Evolutionary conservation across 2,329 filamentous ascomycete species (phyloP), one percentile per base, ranked within the genome.

Genomic region (Sporothrix euskadiensis): DNA sequence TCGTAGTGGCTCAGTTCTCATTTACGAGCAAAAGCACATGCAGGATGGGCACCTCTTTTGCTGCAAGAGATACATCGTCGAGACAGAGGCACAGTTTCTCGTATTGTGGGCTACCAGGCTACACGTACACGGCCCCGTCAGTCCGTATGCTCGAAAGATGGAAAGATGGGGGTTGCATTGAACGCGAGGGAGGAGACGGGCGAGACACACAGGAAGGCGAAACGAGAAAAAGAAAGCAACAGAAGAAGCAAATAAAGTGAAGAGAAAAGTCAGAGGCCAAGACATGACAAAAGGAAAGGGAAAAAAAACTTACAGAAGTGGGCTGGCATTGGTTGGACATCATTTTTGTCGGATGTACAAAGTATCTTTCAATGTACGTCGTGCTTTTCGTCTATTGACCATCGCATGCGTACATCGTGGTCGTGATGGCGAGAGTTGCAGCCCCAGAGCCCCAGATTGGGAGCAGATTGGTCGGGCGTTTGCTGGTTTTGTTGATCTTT

Each of bases 181-280:
- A 47, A 22, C 57, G 59, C 61, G 70, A 63, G 56, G 54, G 52
- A 57, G 69, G 39, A 22, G 30, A 32, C n/a, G 69, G n/a, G 39
- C 44, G 39, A 47, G 32, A 47, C 35, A 69, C 39, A 22, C 22
- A 41, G 30, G 39, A 69, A 69, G 52, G 61, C 52, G 65, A 71
- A 65, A 56, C 70, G 30, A 65, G 59, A 35, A 47, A 22, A 59
- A 66, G 72, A 30, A 73, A 35, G 61, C 69, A 56, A 49, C 26
- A 59, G 44, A 63, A 69, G 61, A 30, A 57, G 26, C 30, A 35
- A 12, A 47, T 41, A 30, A 52, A 30, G 61, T 1, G 44, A 44
- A 26, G 19, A 63, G 30, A 47, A 65, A 44, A 73, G 35, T 26
- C 59, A 44, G 19, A 44, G 35, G 9, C 35, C n/a, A 22, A 41